Conservation (phyloP, 257 asterid genomes). For the Sherardia arvensis region DNA sequence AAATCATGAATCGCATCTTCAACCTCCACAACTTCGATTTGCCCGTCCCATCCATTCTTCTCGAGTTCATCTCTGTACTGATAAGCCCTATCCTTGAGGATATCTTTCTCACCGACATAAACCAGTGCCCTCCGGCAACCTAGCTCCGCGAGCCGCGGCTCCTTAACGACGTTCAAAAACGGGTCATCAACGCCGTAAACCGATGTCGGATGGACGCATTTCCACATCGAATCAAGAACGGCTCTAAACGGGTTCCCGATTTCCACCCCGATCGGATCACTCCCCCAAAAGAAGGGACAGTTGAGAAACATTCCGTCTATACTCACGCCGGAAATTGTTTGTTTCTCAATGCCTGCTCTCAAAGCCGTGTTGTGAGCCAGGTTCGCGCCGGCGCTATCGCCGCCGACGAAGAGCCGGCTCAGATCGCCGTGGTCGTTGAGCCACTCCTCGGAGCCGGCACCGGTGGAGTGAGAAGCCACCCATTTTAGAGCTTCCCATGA, state of each 20-base stretch:
- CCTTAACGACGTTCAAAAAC: not conserved
- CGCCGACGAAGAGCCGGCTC: conserved; percentile 37
- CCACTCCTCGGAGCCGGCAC: conserved; percentile 32
- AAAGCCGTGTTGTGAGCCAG: conserved; percentile 35
- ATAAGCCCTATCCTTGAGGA: conserved; percentile 31
- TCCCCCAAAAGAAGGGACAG: conserved; percentile 55
- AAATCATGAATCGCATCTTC: conserved; percentile 35
- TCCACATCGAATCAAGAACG: conserved; percentile 28
- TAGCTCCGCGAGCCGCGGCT: not conserved
- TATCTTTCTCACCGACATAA: conserved; percentile 37
- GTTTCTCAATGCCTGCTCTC: conserved; percentile 35
- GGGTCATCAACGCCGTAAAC: not conserved
- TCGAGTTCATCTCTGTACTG: conserved; percentile 27
- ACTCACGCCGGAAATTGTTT: conserved; percentile 11
- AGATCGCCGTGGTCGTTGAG: conserved; percentile 34
- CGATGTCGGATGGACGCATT: conserved; percentile 27
- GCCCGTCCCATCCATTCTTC: conserved; percentile 41
- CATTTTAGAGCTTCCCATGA: too few species aligned
- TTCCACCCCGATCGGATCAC: conserved; percentile 37
- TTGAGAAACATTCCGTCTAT: conserved; percentile 37
- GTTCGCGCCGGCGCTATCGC: conserved; percentile 67
- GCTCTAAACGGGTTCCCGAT: not conserved
- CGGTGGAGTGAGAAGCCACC: conserved; percentile 39
- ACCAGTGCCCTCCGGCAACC: conserved; percentile 31
- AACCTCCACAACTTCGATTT: conserved; percentile 36